Base-by-base conservation (phyloP, 106 monocot species). In the Allium fistulosum region DNA sequence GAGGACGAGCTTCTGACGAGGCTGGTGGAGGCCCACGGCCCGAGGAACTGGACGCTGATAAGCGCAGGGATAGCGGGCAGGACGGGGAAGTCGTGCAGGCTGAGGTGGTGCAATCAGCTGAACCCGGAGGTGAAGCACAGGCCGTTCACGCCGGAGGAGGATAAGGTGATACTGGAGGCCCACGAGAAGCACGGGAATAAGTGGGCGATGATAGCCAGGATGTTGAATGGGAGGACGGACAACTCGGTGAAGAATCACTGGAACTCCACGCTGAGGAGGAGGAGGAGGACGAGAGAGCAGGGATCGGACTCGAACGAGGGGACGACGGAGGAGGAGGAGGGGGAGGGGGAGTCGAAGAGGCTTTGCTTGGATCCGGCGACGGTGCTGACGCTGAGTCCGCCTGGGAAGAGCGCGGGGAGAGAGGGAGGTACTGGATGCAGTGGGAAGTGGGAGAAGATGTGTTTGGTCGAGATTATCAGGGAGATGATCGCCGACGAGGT, bases 161-260 rank as follows among this genome's bases (percentile, higher is more conserved):
- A 79, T 17, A 50, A 63, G n/a, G 62, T 58, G 16, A 79, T 79
- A 56, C 18, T 79, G 16, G 73, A 53, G 12, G 73, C 79, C 11
- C 79, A 79, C 56, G 57, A 26, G 2, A 17, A 37, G 56, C 57
- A 69, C 49, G 73, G 79, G 8, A 79, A 79, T 73, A 79, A 69
- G 55, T 79, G 79, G 79, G 73, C 79, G 1, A 69, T 69, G 26
- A 86, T 86, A 17, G 79, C 86, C 9, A 58, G 86, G 6, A 75
- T 76, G 45, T 72, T 86, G 26, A 76, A 78, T 4, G 86, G 86
- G 4, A 58, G 86, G 11, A 86, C 86, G 16, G 86, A 86, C 66
- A 82, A 86, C 70, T 75, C 85, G 0, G 72, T 85, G n/a, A 85
- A 85, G 65, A 85, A 85, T 26, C 85, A 85, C 69, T 86, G 86